Evolutionary conservation across 192 early-diverging fungal species (phyloP), one percentile per base, ranked within the genome.

Genomic region (Bifiguratus adelaidae): DNA sequence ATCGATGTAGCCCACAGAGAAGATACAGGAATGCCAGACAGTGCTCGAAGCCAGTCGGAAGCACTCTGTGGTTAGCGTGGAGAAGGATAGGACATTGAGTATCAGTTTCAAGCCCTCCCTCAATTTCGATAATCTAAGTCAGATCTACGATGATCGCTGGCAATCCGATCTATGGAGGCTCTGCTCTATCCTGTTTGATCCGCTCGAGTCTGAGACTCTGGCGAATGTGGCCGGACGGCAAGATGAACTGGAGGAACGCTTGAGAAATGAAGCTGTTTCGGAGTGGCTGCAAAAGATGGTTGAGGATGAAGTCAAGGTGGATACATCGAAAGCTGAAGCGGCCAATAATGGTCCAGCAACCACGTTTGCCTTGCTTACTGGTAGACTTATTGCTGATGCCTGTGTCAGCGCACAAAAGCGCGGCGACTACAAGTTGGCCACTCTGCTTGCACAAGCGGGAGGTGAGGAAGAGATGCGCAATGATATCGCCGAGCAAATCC

Each of bases 351-450:
- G 55, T 12, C 51, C 63, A 2, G 56, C 47, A 3, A 50, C 66
- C 0, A 57, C 85, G 13, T 82, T 84, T 57, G 58, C 65, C 7
- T 64, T 73, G 49, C 50, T 85, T 35, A 52, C 70, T 1, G 70
- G 78, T 24, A 67, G 83, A 51, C 67, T 74, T 53, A 60, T 92
- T 28, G 58, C 71, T 1, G 59, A 66, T 6, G 90, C 92, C 0
- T 71, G 80, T 20, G 37, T 70, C 32, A 70, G 66, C 7, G 82
- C 88, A 2, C 67, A 88, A 0, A 58, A 70, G 33, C 67, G 68
- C 25, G 58, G 71, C 16, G 73, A 92, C 58, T 78, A 80, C 47
- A 72, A 77, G 1, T 68, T 93, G 24, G 85, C 91, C 0, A 88
- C 83, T 5, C 60, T 92, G 23, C 41, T 96, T 20, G 53, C 83